Conservation (phyloP, 352 stramenopile genomes). For the Globisporangium irregulare region DNA sequence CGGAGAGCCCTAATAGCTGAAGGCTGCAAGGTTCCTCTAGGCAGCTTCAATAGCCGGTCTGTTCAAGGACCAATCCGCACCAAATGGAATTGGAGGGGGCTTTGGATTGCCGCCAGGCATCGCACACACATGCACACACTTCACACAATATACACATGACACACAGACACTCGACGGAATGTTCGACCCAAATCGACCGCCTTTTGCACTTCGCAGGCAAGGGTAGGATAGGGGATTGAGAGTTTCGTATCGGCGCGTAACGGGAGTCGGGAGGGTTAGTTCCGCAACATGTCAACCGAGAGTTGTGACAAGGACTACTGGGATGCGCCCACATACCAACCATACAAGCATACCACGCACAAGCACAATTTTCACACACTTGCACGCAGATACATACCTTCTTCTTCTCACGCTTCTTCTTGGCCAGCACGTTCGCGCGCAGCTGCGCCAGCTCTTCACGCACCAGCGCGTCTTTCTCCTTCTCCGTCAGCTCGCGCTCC, state of each 20-base stretch:
- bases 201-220: conserved; percentile 42
- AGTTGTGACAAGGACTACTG: conserved; percentile 86
- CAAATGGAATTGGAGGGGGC: conserved; percentile 77
- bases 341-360: conserved; percentile 23
- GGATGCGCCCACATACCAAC: conserved; percentile 50
- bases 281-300: conserved; percentile 83
- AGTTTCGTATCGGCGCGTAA: conserved; percentile 78
- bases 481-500: conserved; percentile 64
- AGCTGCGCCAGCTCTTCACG: conserved; percentile 84
- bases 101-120: conserved; percentile 78
- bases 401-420: conserved; percentile 90
- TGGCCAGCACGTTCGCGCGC: conserved; percentile 66
- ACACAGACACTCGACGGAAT: conserved; percentile 25
- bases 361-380: conserved; percentile 22
- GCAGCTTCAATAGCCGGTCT: conserved; percentile 91
- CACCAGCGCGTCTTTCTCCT: conserved; percentile 79
- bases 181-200: conserved; percentile 77
- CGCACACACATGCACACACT: conserved; percentile 19
- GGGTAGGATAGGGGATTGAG: conserved; percentile 52
- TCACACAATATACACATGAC: background rate
- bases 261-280: conserved; percentile 89
- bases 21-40: conserved; percentile 83
- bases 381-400: conserved; percentile 55
- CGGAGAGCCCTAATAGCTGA: conserved; percentile 84
- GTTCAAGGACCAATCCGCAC: conserved; percentile 88